These are phyloP conservation scores for Fusarium siculi DNA, from an alignment of 2,329 filamentous ascomycete genomes.

Conservation along the genomic window DNA sequence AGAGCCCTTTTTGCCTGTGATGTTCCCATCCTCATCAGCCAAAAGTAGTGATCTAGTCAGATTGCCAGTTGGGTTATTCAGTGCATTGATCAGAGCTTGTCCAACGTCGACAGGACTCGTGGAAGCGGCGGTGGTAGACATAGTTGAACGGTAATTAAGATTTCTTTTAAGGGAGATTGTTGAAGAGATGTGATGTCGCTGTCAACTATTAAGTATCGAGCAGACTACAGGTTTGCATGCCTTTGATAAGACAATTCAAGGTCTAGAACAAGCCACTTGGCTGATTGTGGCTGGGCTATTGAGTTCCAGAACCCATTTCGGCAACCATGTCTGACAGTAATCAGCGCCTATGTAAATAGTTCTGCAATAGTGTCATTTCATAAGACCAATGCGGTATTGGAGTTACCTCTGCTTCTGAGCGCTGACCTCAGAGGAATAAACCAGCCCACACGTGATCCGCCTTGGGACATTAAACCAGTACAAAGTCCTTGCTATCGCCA, in stretches of 20 bases:
- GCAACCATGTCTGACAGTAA: not conserved
- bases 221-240: no score
- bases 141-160: not conserved
- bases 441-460: no score
- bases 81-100: not conserved
- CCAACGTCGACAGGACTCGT: not conserved
- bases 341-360: not conserved
- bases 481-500: no score
- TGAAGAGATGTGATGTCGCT: no score
- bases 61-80: not conserved
- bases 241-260: not conserved
- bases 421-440: no score
- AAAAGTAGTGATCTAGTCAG: not conserved
- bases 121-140: not conserved
- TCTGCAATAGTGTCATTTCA: not conserved
- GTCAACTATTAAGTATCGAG: no score
- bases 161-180: not conserved
- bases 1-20: not conserved
- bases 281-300: not conserved
- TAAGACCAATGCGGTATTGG: no score
- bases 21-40: not conserved
- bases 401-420: no score
- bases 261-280: not conserved
- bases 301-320: not conserved
- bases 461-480: no score